These are phyloP conservation scores for Cladophialophora bantiana DNA, from an alignment of 2,329 filamentous ascomycete species.

Conservation along the genomic window DNA sequence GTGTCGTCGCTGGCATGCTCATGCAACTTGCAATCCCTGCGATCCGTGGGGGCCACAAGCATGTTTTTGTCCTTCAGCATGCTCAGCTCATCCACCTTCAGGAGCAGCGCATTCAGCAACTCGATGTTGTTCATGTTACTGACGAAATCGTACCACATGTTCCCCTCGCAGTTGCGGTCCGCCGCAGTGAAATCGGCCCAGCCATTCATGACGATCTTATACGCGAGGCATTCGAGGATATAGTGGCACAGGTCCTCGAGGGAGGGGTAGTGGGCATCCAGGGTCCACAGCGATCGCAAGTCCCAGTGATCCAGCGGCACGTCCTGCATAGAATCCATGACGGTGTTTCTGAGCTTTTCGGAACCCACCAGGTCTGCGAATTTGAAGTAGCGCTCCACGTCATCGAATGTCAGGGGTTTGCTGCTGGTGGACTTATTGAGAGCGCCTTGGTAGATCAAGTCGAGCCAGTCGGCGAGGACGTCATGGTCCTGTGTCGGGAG, in stretches of 20 bases:
- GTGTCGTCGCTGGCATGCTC: constrained; percentile 15
- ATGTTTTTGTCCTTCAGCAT: neutral
- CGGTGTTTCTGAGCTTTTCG: constrained; percentile 16
- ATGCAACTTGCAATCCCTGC: constrained; percentile 28
- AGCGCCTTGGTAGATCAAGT: constrained; percentile 12
- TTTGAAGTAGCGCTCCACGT: constrained; percentile 8
- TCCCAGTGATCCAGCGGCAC: neutral
- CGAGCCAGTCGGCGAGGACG: constrained; percentile 24
- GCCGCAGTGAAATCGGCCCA: constrained; percentile 11
- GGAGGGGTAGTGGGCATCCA: constrained; percentile 3
- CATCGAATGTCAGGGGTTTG: neutral
- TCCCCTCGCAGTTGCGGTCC: neutral
- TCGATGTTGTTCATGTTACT: neutral
- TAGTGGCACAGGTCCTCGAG: constrained; percentile 9
- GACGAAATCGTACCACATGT: neutral
- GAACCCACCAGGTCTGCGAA: constrained; percentile 25
- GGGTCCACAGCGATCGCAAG: neutral
- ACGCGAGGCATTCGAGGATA: constrained; percentile 22
- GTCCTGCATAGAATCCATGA: constrained; percentile 24
- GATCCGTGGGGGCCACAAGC: constrained; percentile 12
- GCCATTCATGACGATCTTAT: constrained; percentile 9
- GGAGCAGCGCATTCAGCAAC: constrained; percentile 3
- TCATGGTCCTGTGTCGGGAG: constrained; percentile 8
- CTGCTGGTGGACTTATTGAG: neutral
- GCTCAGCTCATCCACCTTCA: constrained; percentile 14